Conservation (phyloP, 192 early-diverging fungal genomes). For the Dissophora ornata region DNA sequence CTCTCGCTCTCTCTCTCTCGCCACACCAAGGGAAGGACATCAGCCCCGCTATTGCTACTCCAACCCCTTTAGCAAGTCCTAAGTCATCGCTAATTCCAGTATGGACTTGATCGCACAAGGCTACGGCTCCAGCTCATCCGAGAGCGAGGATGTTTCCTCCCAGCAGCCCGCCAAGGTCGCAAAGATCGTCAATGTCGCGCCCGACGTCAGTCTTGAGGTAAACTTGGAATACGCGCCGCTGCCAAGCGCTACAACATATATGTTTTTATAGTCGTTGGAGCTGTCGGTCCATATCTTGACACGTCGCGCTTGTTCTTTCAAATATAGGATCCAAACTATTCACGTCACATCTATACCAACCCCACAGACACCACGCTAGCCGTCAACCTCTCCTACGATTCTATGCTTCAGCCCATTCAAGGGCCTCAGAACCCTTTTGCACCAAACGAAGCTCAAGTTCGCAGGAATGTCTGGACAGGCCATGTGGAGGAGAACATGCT, state of each 20-base stretch:
- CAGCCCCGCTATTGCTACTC: not conserved
- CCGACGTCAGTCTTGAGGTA: slow-evolving; percentile 66
- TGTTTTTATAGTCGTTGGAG: too few species aligned
- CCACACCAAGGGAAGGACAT: not conserved
- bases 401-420: slow-evolving; percentile 60
- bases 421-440: slow-evolving; percentile 70
- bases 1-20: too few species aligned
- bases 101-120: slow-evolving; percentile 54
- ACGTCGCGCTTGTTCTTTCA: too few species aligned
- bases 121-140: slow-evolving; percentile 50
- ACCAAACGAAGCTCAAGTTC: slow-evolving; percentile 53
- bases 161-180: slow-evolving; percentile 32
- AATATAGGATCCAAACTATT: slow-evolving; percentile 50
- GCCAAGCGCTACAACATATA: not conserved
- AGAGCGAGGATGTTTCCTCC: slow-evolving; percentile 28
- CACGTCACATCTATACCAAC: slow-evolving; percentile 60
- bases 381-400: slow-evolving; percentile 70
- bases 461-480: slow-evolving; percentile 71
- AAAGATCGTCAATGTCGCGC: slow-evolving; percentile 60
- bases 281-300: too few species aligned
- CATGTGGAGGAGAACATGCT: slow-evolving; percentile 82
- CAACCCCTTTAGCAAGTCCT: not conserved
- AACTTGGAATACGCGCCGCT: too few species aligned
- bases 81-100: not conserved
- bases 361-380: slow-evolving; percentile 65